Conservation (phyloP, 2,329 filamentous ascomycete genomes). For the Colletotrichum eleusines region DNA sequence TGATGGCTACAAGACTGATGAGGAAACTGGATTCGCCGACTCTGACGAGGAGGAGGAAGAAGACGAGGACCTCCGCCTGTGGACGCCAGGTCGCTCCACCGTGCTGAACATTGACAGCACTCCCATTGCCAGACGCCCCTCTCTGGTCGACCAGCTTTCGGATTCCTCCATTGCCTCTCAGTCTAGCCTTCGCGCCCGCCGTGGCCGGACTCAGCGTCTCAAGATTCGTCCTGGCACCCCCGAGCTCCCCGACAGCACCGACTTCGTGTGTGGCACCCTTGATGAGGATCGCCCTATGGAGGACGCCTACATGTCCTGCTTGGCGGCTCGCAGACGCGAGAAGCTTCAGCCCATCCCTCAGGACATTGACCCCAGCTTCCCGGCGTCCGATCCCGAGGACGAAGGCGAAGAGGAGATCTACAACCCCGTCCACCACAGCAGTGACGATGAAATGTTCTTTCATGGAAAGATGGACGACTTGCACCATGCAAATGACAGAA, state of each 20-base stretch:
- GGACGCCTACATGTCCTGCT: conserved; percentile 88
- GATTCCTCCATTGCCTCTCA: conserved; percentile 71
- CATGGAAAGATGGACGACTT: conserved; percentile 79
- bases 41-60: conserved; percentile 75
- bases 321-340: conserved; percentile 83
- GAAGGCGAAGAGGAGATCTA: conserved; percentile 80
- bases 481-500: conserved; percentile 67
- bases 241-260: conserved; percentile 94
- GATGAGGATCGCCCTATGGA: conserved; percentile 97
- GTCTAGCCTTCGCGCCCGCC: conserved; percentile 49
- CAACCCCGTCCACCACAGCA: conserved; percentile 69
- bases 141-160: conserved; percentile 62
- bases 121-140: conserved; percentile 55
- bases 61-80: conserved; percentile 74
- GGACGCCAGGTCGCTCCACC: conserved; percentile 63
- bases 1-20: conserved; percentile 82
- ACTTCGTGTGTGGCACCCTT: conserved; percentile 98
- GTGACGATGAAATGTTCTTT: conserved; percentile 78
- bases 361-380: conserved; percentile 97
- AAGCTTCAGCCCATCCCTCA: conserved; percentile 91
- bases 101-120: conserved; percentile 53
- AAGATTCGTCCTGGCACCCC: conserved; percentile 77
- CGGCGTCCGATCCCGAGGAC: conserved; percentile 91
- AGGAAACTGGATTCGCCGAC: conserved; percentile 76
- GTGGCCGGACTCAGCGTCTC: conserved; percentile 54